Base-by-base conservation (phyloP, 768 basidiomycete species). In the Amanita polypyramis region DNA sequence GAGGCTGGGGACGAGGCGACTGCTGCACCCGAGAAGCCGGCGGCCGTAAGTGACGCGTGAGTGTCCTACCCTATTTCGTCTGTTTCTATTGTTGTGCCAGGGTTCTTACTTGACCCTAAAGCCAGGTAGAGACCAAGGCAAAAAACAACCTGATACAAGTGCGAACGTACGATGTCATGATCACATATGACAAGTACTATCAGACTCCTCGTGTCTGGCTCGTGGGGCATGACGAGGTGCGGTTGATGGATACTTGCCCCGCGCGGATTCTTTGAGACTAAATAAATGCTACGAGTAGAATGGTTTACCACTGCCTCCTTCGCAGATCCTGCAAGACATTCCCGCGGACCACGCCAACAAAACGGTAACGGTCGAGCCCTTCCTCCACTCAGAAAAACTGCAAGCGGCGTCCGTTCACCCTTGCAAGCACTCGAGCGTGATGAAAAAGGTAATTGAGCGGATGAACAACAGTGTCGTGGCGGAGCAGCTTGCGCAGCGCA, bases 161-260 rank as follows among this genome's bases (percentile, higher is more conserved):
- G 34, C 80, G 96, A 59, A 99, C 95, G 9, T 99, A 99, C 70
- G 96, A 99, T 64, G 94, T 97, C 59, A 90, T 96, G 85, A 98
- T 99, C 72, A 91, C 90, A 41, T 99, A 98, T 65, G 96, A 99
- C 77, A 99, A 98, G 70, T 95, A 94, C 66, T 98, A 99, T 67
- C 96, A 98, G 65, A 97, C 94, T 10, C 96, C 96, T 19, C 80
- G 95, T 56, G 86, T 97, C 62, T 99, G 96, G 96, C 69, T 99
- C 51, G 79, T 94, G 54, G 96, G 96, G 15, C 97, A 97, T 61
- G 94, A 97, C 61, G 96, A 98, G 79, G 92, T 88, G 53, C 49
- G 54, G 41, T 44, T 39, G 33, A 19, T 19, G 27, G 32, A 15
- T 11, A 7, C 11, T 23, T 23, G 4, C 17, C 2, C 21, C 20